Conservation (phyloP, 2,329 filamentous ascomycete genomes). For the Helotiales sp. region DNA sequence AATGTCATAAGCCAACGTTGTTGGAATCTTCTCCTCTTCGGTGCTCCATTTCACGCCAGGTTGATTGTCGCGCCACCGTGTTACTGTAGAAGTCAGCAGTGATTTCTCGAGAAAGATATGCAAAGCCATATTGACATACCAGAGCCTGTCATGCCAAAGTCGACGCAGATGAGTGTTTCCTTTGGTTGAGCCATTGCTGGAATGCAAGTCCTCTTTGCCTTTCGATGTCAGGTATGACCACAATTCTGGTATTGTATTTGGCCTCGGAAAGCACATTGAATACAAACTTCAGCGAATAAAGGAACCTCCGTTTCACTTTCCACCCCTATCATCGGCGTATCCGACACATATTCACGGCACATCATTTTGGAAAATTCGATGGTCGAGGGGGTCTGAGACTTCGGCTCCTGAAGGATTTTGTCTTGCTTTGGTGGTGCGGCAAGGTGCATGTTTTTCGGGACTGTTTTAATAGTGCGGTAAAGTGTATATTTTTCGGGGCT, state of each 20-base stretch:
- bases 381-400: too few relatives aligned
- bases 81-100: not conserved
- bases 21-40: not conserved
- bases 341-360: too few relatives aligned
- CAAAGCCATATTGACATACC: not conserved
- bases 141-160: constrained; percentile 7
- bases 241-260: not conserved
- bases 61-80: not conserved
- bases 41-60: not conserved
- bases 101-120: not conserved
- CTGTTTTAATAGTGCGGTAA: too few relatives aligned
- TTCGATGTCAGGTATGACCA: not conserved
- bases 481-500: too few relatives aligned
- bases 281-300: too few relatives aligned
- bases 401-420: too few relatives aligned
- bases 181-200: not conserved
- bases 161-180: not conserved
- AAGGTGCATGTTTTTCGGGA: too few relatives aligned
- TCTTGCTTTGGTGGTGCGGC: too few relatives aligned
- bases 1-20: not conserved
- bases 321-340: too few relatives aligned
- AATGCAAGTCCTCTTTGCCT: not conserved
- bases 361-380: too few relatives aligned
- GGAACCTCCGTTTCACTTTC: too few relatives aligned
- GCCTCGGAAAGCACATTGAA: not conserved